Base-by-base conservation (phyloP, 495 filamentous ascomycete species). In the Podospora pseudoanserina region DNA sequence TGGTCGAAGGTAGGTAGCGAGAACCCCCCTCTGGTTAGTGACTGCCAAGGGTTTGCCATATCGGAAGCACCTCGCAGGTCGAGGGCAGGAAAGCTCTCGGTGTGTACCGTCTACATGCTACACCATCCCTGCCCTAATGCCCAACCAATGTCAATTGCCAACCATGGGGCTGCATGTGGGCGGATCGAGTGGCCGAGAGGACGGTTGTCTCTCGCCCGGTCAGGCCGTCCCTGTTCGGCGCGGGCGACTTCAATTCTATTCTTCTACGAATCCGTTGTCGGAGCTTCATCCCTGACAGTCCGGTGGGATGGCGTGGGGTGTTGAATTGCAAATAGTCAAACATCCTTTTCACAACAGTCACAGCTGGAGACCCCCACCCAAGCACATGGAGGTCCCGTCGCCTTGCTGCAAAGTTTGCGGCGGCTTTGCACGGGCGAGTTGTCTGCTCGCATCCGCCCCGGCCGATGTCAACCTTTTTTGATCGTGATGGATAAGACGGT, bases 21-120 rank as follows among this genome's bases (percentile, higher is more conserved):
- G 68, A 53, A 72, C 72, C 7, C 26, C 34, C 57, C 54, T 49
- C 60, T 49, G 70, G 71, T 69, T 74, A 76, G 56, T 72, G 65
- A 60, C 27, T 65, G 72, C 67, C 71, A 71, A 61, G 70, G 27
- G 18, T 23, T 30, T 30, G 58, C 57, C 68, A 63, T 66, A 65
- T 64, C 39, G 63, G 13, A 55, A 15, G 27, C 49, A 20, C 67
- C 58, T 18, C 23, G 44, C 66, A 68, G 56, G 64, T 65, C 26
- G 60, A 60, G 55, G 63, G 54, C 16, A 64, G 26, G 56, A 39
- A 39, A 65, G 54, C 27, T 32, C 32, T 64, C n/a, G 56, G 28
- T 65, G 28, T 34, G 60, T 34, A 34, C 2, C 60, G 3, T 32
- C 26, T 54, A 49, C 28, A 6, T 11, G 15, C 18, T 59, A 56